Conservation (phyloP, 1,284 basidiomycete genomes). For the Leccinum griseonigrum region DNA sequence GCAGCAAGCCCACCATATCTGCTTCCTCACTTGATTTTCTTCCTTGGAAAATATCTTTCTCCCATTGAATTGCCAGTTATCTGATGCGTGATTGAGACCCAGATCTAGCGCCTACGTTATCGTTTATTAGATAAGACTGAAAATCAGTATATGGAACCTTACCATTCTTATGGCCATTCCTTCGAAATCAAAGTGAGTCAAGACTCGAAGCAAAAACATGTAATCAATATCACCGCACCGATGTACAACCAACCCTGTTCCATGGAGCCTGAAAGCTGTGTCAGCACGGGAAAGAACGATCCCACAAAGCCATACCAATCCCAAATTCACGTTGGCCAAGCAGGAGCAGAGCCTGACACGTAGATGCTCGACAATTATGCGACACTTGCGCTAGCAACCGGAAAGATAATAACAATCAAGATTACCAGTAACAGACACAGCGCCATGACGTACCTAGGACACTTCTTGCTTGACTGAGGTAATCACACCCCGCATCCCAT, state of each 20-base stretch:
- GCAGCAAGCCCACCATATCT: slow-evolving; percentile 83
- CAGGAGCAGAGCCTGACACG: slow-evolving; percentile 75
- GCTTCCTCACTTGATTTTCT: slow-evolving; percentile 74
- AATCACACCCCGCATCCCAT: slow-evolving; percentile 72
- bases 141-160: slow-evolving; percentile 11
- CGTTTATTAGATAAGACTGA: slow-evolving; percentile 1
- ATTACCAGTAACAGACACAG: slow-evolving; percentile 14
- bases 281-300: slow-evolving; percentile 9
- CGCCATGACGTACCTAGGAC: slow-evolving; percentile 52
- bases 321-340: slow-evolving; percentile 83
- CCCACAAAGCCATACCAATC: slow-evolving; percentile 44
- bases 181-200: slow-evolving; percentile 25
- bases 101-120: slow-evolving; percentile 71
- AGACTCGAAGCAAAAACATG: neutral
- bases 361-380: slow-evolving; percentile 64
- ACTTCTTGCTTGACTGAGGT: slow-evolving; percentile 62
- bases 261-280: slow-evolving; percentile 51
- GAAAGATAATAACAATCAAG: slow-evolving; percentile 7
- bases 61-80: slow-evolving; percentile 69
- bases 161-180: slow-evolving; percentile 81
- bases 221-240: slow-evolving; percentile 42
- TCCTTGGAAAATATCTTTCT: slow-evolving; percentile 65
- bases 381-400: slow-evolving; percentile 54
- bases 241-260: slow-evolving; percentile 81
- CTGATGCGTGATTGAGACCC: slow-evolving; percentile 78